Base-by-base conservation (phyloP, 352 stramenopile genomes). In the Pythium volutum region DNA sequence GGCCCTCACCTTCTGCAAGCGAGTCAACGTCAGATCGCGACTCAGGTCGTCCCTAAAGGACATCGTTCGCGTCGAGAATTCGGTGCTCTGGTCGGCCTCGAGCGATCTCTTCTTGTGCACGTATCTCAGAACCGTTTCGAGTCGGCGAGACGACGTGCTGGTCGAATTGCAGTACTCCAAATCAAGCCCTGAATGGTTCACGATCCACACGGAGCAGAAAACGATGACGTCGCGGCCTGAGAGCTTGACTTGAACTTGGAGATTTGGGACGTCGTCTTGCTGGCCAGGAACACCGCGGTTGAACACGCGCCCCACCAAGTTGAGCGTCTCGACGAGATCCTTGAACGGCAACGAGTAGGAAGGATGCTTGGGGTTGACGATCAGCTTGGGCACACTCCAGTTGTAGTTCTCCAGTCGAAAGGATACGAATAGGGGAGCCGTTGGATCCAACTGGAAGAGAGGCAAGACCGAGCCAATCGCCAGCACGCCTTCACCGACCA, bases 321-420 rank as follows among this genome's bases (percentile, higher is more conserved):
- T 70, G 15, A 94, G 71, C 5, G 81, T 71, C 33, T 93, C 81
- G 49, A 88, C 83, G 7, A 62, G 47, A 31, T 96, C 85, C 62
- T 94, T 94, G 73, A 89, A 94, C 3, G 86, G 86, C 22, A 93
- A 66, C 0, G 73, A 76, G 47, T 91, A 91, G 3, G 73, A 71
- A 14, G 70, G 82, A 38, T 67, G 70, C 43, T 93, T 93, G 3
- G 84, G 78, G 42, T 92, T 89, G 41, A 96, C 78, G 36, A 93
- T 82, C 59, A 86, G 49, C 50, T 89, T 91, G 8, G 84, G 84
- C 18, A 73, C 63, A 62, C 84, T 94, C 87, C 87, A 96, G 48
- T 82, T 92, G 70, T 96, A 96, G 51, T 96, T 96, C 55, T 94
- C 87, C 39, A 96, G 53, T 29, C 87, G 81, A 38, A 93, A 94